These are phyloP conservation scores for Myriosclerotinia duriaeana DNA, from an alignment of 2,329 filamentous ascomycete genomes.

Conservation along the genomic window DNA sequence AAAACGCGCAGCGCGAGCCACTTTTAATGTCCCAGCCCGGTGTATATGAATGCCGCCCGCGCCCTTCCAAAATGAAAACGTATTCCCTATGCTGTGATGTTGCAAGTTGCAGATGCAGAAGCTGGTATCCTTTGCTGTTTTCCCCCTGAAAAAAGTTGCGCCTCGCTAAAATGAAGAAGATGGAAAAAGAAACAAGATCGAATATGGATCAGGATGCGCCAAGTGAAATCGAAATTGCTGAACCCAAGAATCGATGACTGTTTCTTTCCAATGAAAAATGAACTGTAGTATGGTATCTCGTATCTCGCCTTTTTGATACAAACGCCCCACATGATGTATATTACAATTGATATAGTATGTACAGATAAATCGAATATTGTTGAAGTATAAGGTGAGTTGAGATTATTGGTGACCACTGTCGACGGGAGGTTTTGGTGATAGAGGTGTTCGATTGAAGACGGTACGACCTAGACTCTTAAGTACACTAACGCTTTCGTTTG, in stretches of 20 bases:
- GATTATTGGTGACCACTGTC: constrained; percentile 28
- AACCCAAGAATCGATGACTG: constrained; percentile 11
- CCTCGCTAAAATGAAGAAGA: constrained; percentile 5
- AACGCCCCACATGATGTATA: constrained; percentile 21
- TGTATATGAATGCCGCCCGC: constrained; percentile 34
- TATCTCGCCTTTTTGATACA: constrained; percentile 3
- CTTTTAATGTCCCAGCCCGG: constrained; percentile 39
- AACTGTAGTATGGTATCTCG: constrained; percentile 14
- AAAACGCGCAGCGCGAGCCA: constrained; percentile 39
- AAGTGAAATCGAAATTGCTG: constrained; percentile 29
- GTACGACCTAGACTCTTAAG: constrained; percentile 57
- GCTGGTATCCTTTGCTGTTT: constrained; percentile 1
- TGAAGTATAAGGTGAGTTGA: constrained; percentile 6
- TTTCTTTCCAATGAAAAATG: constrained; percentile 16
- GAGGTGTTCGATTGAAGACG: constrained; percentile 53
- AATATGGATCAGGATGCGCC: constrained; percentile 14
- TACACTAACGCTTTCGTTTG: constrained; percentile 50
- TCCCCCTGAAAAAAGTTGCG: constrained; percentile 9
- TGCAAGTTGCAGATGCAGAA: constrained; percentile 14
- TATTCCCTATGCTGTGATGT: constrained; percentile 24
- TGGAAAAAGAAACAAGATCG: constrained; percentile 11
- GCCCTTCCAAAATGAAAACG: constrained; percentile 21
- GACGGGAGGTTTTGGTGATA: constrained; percentile 35
- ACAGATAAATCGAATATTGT: constrained; percentile 29
- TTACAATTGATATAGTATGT: constrained; percentile 26